phyloP scores from a whole-genome alignment of 768 basidiomycete genomes.

The Megacollybia marginata region DNA sequence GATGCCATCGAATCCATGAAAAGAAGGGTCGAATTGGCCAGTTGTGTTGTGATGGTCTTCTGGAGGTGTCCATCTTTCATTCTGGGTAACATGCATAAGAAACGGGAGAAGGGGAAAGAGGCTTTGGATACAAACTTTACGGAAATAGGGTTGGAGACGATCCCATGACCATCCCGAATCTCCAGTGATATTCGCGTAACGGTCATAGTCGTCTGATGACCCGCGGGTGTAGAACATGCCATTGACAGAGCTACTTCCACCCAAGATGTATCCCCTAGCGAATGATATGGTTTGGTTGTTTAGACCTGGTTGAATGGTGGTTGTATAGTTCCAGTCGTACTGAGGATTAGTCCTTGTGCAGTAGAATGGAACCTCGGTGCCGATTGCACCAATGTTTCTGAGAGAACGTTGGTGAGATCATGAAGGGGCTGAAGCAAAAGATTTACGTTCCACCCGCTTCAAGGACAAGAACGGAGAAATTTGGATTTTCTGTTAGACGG shows the following conservation, averaged over 20 bases:
- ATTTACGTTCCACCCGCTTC: slow-evolving; percentile 8
- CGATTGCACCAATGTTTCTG: slow-evolving; percentile 1
- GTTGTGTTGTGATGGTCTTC: slow-evolving; percentile 29
- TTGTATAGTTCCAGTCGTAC: slow-evolving; percentile 24
- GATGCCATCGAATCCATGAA: slow-evolving; percentile 28
- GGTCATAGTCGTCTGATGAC: slow-evolving; percentile 22
- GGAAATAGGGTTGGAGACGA: slow-evolving; percentile 20
- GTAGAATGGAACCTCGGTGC: slow-evolving; percentile 1
- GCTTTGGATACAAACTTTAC: slow-evolving; percentile 14
- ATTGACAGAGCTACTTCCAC: slow-evolving; percentile 24
- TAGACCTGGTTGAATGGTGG: slow-evolving; percentile 19
- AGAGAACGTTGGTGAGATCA: not conserved
- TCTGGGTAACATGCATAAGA: slow-evolving; percentile 6
- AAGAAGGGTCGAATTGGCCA: slow-evolving; percentile 26
- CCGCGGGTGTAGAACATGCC: slow-evolving; percentile 25
- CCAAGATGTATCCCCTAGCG: slow-evolving; percentile 20
- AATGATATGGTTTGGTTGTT: slow-evolving; percentile 15
- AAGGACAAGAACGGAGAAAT: slow-evolving; percentile 9
- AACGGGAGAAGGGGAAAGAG: not conserved
- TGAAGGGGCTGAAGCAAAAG: not conserved
- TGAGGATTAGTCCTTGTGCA: slow-evolving; percentile 1
- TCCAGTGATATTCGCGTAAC: slow-evolving; percentile 21
- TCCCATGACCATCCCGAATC: slow-evolving; percentile 30
- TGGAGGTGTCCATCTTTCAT: slow-evolving; percentile 28
- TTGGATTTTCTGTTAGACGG: slow-evolving; percentile 8